These are phyloP conservation scores for Astragalus membranaceus DNA, from an alignment of 306 rosid species.

Conservation along the genomic window DNA sequence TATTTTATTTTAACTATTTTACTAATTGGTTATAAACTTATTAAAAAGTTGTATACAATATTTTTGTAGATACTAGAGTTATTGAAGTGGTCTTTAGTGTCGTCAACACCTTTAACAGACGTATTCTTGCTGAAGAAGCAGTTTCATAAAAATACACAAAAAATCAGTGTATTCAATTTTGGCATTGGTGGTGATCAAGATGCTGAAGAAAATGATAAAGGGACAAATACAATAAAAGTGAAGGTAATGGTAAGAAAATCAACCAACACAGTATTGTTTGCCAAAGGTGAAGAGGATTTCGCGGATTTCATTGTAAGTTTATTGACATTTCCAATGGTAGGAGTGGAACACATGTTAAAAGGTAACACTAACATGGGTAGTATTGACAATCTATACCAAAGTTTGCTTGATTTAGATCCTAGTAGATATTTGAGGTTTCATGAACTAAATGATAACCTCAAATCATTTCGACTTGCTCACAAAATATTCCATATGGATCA, in stretches of 20 bases:
- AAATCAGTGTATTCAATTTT: background rate
- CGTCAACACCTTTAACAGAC: background rate
- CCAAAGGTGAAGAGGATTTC: background rate
- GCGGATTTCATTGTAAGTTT: background rate
- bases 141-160: background rate
- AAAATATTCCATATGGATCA: background rate
- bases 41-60: too few relatives aligned
- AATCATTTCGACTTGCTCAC: background rate
- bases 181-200: background rate
- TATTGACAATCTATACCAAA: background rate
- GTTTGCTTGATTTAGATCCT: background rate
- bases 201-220: background rate
- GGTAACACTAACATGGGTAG: background rate
- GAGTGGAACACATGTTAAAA: background rate
- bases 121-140: background rate
- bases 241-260: constrained; percentile 5
- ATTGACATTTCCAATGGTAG: constrained; percentile 3
- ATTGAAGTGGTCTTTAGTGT: background rate
- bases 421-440: background rate
- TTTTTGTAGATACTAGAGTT: constrained; percentile 3
- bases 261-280: background rate
- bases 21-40: background rate
- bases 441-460: background rate
- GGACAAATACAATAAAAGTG: background rate
- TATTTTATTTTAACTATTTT: background rate